Percentiles rank a stretch among this genome's conserved stretches.
These are phyloP conservation scores for Penicillium turbatum DNA, from an alignment of 495 filamentous ascomycete species.

Conservation along the genomic window DNA sequence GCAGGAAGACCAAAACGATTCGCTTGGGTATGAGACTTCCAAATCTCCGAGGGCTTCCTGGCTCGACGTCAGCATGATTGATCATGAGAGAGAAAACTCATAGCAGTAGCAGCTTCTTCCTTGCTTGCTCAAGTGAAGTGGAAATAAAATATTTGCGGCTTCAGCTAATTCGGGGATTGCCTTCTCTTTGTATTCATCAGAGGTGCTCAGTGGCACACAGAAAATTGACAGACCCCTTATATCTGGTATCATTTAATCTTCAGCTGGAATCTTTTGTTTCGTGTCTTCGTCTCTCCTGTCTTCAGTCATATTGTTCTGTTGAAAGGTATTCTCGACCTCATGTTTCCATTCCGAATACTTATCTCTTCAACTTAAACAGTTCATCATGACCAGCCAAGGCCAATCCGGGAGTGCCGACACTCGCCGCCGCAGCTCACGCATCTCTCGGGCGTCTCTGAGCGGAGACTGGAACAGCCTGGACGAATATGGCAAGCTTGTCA, in stretches of 20 bases:
- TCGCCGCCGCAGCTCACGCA: conserved; percentile 27
- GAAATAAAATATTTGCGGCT: not conserved
- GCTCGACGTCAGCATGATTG: conserved; percentile 41
- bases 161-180: too few relatives aligned
- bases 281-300: not conserved
- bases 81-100: not conserved
- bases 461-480: conserved; percentile 40
- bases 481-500: conserved; percentile 55
- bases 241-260: not conserved
- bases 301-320: not conserved
- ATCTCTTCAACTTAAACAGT: not conserved
- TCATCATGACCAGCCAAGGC: conserved; percentile 17
- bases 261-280: not conserved
- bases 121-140: not conserved
- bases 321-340: not conserved
- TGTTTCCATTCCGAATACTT: not conserved
- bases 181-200: not conserved
- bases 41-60: conserved; percentile 13
- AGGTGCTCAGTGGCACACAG: not conserved
- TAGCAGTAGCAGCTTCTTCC: not conserved
- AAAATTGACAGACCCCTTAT: not conserved
- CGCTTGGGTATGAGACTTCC: not conserved
- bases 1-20: not conserved
- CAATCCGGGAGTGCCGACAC: conserved; percentile 17
- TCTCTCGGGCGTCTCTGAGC: conserved; percentile 38